Conservation (phyloP, 768 basidiomycete species). For the Tylopilus balloui region DNA sequence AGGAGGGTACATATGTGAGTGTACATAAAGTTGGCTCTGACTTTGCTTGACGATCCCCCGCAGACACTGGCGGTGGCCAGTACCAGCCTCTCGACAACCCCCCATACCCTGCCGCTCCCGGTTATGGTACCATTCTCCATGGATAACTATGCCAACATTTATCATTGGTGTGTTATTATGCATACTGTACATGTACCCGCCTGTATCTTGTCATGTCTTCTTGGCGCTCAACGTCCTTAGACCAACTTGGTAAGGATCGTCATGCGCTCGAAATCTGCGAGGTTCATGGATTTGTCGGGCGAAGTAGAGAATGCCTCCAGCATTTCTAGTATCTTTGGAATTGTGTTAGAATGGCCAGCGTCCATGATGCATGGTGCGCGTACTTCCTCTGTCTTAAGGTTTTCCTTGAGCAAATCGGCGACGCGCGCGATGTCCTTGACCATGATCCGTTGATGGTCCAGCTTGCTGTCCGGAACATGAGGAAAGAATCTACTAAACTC, state of each 20-base stretch:
- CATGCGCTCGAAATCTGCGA: constrained; percentile 72
- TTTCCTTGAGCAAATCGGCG: constrained; percentile 63
- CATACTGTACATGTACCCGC: constrained; percentile 1
- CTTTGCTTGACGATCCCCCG: background rate
- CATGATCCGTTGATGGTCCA: constrained; percentile 52
- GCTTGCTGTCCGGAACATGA: constrained; percentile 39
- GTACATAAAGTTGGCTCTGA: background rate
- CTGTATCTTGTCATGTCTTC: background rate
- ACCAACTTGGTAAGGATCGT: constrained; percentile 53
- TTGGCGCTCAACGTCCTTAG: background rate
- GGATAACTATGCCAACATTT: constrained; percentile 2
- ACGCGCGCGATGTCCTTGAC: constrained; percentile 63
- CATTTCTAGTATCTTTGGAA: constrained; percentile 69
- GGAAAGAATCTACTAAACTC: constrained; percentile 78
- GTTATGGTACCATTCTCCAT: constrained; percentile 33
- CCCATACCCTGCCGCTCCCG: constrained; percentile 22
- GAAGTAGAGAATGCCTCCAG: constrained; percentile 68
- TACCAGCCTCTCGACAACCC: constrained; percentile 30
- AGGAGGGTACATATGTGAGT: constrained; percentile 75
- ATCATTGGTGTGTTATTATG: background rate
- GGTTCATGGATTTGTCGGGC: constrained; percentile 60
- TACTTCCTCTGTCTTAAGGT: constrained; percentile 72
- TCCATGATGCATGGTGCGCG: constrained; percentile 14
- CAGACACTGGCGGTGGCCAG: constrained; percentile 38
- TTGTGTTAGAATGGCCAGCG: background rate